Evolutionary conservation across 2,329 filamentous ascomycete genomes (phyloP).

Genomic region (Colletotrichum sp.): DNA sequence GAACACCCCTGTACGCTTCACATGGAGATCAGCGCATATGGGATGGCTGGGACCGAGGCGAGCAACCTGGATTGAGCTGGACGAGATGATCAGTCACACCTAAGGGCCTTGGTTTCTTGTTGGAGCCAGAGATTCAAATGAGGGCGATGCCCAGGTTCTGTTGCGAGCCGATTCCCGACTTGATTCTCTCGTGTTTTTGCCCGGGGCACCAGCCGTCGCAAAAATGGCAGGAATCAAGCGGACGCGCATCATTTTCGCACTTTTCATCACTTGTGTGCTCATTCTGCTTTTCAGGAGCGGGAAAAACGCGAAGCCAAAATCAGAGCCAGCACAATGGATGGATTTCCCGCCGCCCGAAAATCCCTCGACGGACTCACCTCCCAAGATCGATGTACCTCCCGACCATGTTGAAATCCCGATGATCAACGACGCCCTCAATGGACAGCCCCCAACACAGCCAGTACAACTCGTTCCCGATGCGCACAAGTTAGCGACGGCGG

Average conservation of each 20-base stretch:
- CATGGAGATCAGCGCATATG: constrained; percentile 8
- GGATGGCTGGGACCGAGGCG: constrained; percentile 8
- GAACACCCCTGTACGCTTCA: constrained; percentile 1
- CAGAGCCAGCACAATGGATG: not conserved
- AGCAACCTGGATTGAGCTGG: not conserved
- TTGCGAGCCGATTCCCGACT: no score
- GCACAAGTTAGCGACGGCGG: not conserved
- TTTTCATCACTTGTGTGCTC: not conserved
- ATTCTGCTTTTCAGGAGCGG: not conserved
- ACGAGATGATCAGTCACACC: not conserved
- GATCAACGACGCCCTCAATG: not conserved
- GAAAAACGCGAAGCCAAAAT: not conserved
- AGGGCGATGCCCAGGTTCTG: not conserved
- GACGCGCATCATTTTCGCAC: not conserved
- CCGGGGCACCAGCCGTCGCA: no score
- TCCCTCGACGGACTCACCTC: not conserved
- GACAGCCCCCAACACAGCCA: not conserved
- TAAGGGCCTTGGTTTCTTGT: not conserved
- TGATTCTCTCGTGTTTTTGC: not conserved
- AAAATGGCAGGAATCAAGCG: constrained; percentile 1
- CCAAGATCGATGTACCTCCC: not conserved
- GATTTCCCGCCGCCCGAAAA: not conserved
- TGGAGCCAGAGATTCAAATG: not conserved
- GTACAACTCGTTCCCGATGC: not conserved
- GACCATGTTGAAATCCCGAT: not conserved